Conservation (phyloP, 352 stramenopile species). For the Phytopythium vexans region DNA sequence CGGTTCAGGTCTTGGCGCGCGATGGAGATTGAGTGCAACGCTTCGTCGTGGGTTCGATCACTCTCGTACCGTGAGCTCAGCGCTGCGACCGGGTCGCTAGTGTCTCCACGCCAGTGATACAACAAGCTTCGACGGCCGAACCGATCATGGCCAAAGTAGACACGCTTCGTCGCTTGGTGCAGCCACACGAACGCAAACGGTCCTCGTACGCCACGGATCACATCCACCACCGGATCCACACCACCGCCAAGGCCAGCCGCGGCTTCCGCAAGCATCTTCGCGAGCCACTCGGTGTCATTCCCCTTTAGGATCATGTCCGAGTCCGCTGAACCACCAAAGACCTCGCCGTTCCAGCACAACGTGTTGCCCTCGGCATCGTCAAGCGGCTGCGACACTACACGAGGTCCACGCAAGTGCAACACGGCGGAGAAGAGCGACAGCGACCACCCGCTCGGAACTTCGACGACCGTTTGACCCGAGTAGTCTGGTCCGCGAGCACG, state of each 20-base stretch:
- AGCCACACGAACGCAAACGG: slow-evolving; percentile 88
- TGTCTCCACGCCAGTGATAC: slow-evolving; percentile 25
- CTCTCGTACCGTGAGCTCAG: neutral
- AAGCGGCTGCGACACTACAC: slow-evolving; percentile 79
- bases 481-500: slow-evolving; percentile 29
- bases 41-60: slow-evolving; percentile 11
- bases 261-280: slow-evolving; percentile 31
- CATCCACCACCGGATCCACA: slow-evolving; percentile 21
- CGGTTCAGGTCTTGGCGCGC: slow-evolving; percentile 13
- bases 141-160: slow-evolving; percentile 92
- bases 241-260: slow-evolving; percentile 2
- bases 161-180: slow-evolving; percentile 38
- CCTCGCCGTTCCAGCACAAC: slow-evolving; percentile 93
- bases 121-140: slow-evolving; percentile 91
- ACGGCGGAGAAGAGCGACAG: slow-evolving; percentile 81
- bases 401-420: slow-evolving; percentile 85
- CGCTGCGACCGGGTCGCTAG: slow-evolving; percentile 16
- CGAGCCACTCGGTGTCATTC: slow-evolving; percentile 51
- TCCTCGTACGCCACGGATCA: slow-evolving; percentile 48
- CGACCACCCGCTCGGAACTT: slow-evolving; percentile 7
- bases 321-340: slow-evolving; percentile 48
- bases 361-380: slow-evolving; percentile 58
- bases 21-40: slow-evolving; percentile 8
- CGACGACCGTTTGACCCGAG: slow-evolving; percentile 7
- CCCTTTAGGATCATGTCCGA: slow-evolving; percentile 10